Evolutionary conservation across 208 protist species (phyloP).

Genomic region (Acanthamoeba triangularis): DNA sequence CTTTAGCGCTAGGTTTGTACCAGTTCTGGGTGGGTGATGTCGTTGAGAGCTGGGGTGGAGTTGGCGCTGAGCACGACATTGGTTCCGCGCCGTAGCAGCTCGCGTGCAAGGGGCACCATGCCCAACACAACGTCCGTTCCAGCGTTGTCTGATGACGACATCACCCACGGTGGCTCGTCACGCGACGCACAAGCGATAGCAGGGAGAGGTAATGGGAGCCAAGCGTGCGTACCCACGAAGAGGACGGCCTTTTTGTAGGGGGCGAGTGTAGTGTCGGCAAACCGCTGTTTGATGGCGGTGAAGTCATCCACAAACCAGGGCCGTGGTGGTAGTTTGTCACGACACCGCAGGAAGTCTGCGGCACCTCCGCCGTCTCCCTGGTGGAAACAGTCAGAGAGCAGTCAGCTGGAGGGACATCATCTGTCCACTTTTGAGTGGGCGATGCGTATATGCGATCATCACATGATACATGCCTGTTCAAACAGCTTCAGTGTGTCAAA

Average conservation of each 20-base stretch:
- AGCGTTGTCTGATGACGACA: neutral
- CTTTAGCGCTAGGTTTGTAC: too few relatives aligned
- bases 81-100: conserved; percentile 4
- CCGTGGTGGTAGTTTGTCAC: neutral
- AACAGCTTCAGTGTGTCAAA: neutral
- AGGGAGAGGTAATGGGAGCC: neutral
- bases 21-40: conserved; percentile 11
- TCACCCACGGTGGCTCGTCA: neutral
- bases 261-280: neutral
- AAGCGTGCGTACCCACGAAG: neutral
- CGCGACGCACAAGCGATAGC: neutral
- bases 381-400: neutral
- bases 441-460: neutral
- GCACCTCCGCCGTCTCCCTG: conserved; percentile 5
- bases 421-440: neutral
- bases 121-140: conserved; percentile 19
- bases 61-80: conserved; percentile 9
- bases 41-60: conserved; percentile 5
- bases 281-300: neutral
- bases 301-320: conserved; percentile 13
- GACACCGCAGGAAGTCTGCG: neutral
- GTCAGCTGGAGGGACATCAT: neutral
- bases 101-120: conserved; percentile 20
- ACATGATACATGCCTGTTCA: neutral
- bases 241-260: neutral